phyloP scores from a whole-genome alignment of 108 stramenopile species.

The Nitzschia inconspicua region DNA sequence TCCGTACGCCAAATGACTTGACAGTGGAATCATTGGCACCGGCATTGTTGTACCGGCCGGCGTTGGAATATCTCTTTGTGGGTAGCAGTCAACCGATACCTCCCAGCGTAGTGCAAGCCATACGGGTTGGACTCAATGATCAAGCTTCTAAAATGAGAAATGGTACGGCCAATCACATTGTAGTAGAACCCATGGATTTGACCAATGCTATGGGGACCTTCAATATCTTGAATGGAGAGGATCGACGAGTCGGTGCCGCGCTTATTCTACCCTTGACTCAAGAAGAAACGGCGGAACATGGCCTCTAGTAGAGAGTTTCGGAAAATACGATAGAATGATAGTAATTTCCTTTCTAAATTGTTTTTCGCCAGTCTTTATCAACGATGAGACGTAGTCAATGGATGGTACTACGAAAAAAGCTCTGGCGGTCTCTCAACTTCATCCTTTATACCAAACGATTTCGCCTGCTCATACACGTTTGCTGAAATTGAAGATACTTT shows the following conservation, averaged over 20 bases:
- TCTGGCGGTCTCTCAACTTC: too few relatives aligned
- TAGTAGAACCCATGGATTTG: slow-evolving; percentile 64
- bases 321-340: too few relatives aligned
- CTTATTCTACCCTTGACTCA: slow-evolving; percentile 50
- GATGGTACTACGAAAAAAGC: too few relatives aligned
- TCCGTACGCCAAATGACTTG: slow-evolving; percentile 32
- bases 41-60: slow-evolving; percentile 41
- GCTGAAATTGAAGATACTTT: too few relatives aligned
- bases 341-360: too few relatives aligned
- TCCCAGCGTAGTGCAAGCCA: slow-evolving; percentile 42
- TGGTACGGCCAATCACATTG: slow-evolving; percentile 25
- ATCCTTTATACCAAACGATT: too few relatives aligned
- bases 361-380: too few relatives aligned
- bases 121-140: slow-evolving; percentile 38
- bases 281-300: too few relatives aligned
- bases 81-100: slow-evolving; percentile 49
- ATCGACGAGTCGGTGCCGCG: slow-evolving; percentile 65
- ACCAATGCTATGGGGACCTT: slow-evolving; percentile 82
- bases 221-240: slow-evolving; percentile 88
- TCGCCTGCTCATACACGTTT: too few relatives aligned
- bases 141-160: background rate
- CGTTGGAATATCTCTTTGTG: slow-evolving; percentile 70
- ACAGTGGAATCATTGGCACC: slow-evolving; percentile 61
- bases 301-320: too few relatives aligned
- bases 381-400: too few relatives aligned